These are phyloP conservation scores for Angomonas ambiguus DNA, from an alignment of 208 protist species.

Conservation along the genomic window DNA sequence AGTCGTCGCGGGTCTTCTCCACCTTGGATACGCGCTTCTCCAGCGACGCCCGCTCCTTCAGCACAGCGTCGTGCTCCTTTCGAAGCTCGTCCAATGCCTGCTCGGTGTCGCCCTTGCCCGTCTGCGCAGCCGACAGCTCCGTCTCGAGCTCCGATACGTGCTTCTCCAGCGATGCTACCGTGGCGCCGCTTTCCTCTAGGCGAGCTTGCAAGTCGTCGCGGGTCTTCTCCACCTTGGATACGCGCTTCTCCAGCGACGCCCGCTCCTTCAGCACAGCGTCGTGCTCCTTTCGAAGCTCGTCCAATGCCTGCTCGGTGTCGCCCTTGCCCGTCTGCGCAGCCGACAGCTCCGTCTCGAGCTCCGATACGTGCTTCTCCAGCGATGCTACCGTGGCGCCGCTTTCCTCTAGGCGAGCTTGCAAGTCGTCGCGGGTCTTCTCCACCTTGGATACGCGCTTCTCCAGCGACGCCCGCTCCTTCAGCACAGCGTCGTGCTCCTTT, in stretches of 20 bases:
- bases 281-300: conserved; percentile 14
- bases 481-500: conserved; percentile 2
- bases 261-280: background rate
- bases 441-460: conserved; percentile 13
- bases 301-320: conserved; percentile 14
- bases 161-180: background rate
- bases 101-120: background rate
- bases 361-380: background rate
- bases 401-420: conserved; percentile 12
- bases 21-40: background rate
- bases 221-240: background rate
- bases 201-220: background rate
- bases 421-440: conserved; percentile 11
- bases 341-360: conserved; percentile 11
- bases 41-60: no score
- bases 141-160: background rate
- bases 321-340: conserved; percentile 7
- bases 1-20: background rate
- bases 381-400: background rate
- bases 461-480: conserved; percentile 12
- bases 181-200: background rate
- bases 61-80: background rate
- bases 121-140: background rate
- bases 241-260: background rate
- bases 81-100: background rate